Conservation (phyloP, 306 rosid genomes). For the Prunus davidiana region DNA sequence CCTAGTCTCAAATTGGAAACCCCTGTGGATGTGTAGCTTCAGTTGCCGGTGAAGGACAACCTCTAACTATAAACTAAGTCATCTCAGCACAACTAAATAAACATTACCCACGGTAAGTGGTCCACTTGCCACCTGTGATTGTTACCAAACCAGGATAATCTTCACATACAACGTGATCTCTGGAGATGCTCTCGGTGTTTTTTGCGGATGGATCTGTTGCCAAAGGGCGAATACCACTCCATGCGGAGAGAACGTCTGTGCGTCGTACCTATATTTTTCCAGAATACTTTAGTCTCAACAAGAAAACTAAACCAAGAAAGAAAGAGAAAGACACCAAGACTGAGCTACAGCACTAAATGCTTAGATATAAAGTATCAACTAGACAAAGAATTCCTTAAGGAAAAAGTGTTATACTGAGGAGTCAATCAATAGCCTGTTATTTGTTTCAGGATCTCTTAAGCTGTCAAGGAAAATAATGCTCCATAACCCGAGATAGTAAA, state of each 20-base stretch:
- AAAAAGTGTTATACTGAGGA: not conserved
- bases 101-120: slow-evolving; percentile 92
- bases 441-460: not conserved
- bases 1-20: not conserved
- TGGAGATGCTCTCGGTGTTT: slow-evolving; percentile 84
- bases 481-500: not conserved
- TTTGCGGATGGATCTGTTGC: slow-evolving; percentile 87
- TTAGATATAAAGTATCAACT: not conserved
- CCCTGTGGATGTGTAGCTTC: not conserved
- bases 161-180: slow-evolving; percentile 99
- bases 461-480: not conserved
- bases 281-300: slow-evolving; percentile 27
- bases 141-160: slow-evolving; percentile 98
- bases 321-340: slow-evolving; percentile 17
- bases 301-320: slow-evolving; percentile 18
- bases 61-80: slow-evolving; percentile 18
- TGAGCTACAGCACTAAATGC: slow-evolving; percentile 16
- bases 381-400: not conserved
- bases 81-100: slow-evolving; percentile 22
- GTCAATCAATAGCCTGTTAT: not conserved
- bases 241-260: slow-evolving; percentile 91
- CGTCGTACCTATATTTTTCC: slow-evolving; percentile 77
- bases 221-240: slow-evolving; percentile 99
- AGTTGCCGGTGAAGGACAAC: slow-evolving; percentile 18
- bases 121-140: slow-evolving; percentile 99